Evolutionary conservation across 345 rosid genomes (phyloP).

Genomic region (Dimocarpus longan): DNA sequence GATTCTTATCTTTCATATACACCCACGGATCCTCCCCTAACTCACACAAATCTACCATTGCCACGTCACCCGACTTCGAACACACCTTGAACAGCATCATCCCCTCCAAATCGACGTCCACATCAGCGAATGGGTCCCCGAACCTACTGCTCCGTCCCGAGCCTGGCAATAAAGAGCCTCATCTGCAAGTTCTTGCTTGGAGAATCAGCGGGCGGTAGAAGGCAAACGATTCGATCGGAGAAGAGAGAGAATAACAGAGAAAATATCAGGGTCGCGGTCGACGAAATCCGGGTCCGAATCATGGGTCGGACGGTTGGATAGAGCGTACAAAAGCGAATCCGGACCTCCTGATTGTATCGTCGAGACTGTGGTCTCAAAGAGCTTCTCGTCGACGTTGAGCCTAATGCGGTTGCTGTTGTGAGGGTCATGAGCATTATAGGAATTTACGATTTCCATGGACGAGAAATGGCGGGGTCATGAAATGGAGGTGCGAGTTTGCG

Average conservation of each 20-base stretch:
- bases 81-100: conserved; percentile 70
- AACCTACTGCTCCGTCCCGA: conserved; percentile 86
- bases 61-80: conserved; percentile 87
- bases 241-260: conserved; percentile 78
- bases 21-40: conserved; percentile 88
- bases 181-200: conserved; percentile 82
- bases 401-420: conserved; percentile 43
- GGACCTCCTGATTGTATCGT: conserved; percentile 78
- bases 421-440: not conserved
- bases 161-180: conserved; percentile 93
- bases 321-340: conserved; percentile 77
- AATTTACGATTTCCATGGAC: not conserved
- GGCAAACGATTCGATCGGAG: conserved; percentile 78
- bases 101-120: conserved; percentile 60
- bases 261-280: conserved; percentile 94
- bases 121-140: conserved; percentile 88
- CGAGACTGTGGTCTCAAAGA: conserved; percentile 73
- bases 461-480: not conserved
- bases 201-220: conserved; percentile 58
- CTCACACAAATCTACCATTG: conserved; percentile 77
- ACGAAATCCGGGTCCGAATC: conserved; percentile 62
- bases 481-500: not conserved
- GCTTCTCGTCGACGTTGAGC: conserved; percentile 92
- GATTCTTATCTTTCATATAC: conserved; percentile 64
- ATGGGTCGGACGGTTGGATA: conserved; percentile 49